phyloP scores from a whole-genome alignment of 495 filamentous ascomycete species.

The Acidiella bohemica region DNA sequence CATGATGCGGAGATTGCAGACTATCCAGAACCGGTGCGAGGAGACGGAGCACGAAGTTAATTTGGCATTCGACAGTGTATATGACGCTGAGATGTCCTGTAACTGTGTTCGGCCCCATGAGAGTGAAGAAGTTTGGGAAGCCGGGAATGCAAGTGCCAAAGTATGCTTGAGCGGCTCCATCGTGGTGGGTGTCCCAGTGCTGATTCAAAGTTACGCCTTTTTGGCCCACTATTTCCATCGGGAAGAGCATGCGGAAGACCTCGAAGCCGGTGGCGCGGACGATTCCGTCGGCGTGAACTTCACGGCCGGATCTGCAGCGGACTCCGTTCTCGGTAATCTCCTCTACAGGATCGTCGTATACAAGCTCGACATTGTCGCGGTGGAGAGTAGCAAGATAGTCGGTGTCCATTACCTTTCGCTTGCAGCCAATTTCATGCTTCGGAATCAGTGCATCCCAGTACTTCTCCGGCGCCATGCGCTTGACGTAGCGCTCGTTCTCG shows the following conservation, averaged over 20 bases:
- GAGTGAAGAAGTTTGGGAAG: constrained; percentile 28
- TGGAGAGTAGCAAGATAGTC: constrained; percentile 24
- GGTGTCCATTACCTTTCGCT: constrained; percentile 25
- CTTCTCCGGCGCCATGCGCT: constrained; percentile 21
- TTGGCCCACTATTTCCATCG: constrained; percentile 22
- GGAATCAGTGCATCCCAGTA: constrained; percentile 25
- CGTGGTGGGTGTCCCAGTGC: constrained; percentile 20
- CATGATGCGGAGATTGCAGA: constrained; percentile 10
- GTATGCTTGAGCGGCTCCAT: constrained; percentile 23
- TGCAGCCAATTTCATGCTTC: constrained; percentile 24
- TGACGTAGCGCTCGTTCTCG: constrained; percentile 22
- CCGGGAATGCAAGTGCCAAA: constrained; percentile 23
- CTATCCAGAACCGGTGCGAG: constrained; percentile 19
- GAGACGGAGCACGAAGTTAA: constrained; percentile 25
- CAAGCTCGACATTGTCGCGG: constrained; percentile 21
- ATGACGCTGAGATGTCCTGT: constrained; percentile 27
- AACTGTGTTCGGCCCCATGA: constrained; percentile 26
- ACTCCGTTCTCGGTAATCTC: constrained; percentile 19
- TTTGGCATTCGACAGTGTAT: constrained; percentile 28
- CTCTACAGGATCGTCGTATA: constrained; percentile 20
- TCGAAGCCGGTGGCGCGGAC: constrained; percentile 25
- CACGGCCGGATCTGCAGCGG: constrained; percentile 13
- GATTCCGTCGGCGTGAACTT: constrained; percentile 24
- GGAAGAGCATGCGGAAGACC: constrained; percentile 24
- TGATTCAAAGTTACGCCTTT: constrained; percentile 21